Evolutionary conservation across 768 basidiomycete species (phyloP), one percentile per base, ranked within the genome.

Genomic region (Boletus bicolor): DNA sequence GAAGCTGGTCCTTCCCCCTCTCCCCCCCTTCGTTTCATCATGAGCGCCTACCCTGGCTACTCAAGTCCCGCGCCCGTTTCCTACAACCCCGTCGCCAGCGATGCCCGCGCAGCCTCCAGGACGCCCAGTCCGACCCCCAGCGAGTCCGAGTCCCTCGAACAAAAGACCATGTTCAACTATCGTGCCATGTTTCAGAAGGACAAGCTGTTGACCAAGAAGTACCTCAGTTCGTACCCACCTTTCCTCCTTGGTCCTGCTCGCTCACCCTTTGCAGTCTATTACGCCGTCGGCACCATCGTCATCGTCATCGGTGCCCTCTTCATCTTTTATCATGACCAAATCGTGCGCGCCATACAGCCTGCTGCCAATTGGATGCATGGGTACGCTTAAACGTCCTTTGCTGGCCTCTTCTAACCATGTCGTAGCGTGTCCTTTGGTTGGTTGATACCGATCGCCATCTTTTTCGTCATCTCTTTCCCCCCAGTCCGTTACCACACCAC

Each of bases 401-500:
- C 4, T 12, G 11, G 45, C 36, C 10, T 51, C 44, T 10, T 32
- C 34, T 37, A 0, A 52, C 49, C n/a, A 9, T 38, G 36, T 49
- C n/a, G 49, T 10, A 87, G 85, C 4, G 55, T 85, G 12, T 67
- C 73, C 28, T 76, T 72, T 51, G 91, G 89, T 34, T 92, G 84
- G 84, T 66, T 85, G 5, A 87, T 93, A 30, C 91, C 92, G 2
- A 89, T 94, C 51, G 90, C 71, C 42, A 76, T 93, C 50, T 76
- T 93, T 36, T 92, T 93, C 66, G 78, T 94, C 57, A 81, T 94
- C 30, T 92, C 91, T 0, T 93, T 94, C 67, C 92, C 92, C 54
- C 92, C 92, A 0, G 84, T 87, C 61, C 51, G 78, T 71, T 4
- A 4, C 32, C 41, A 48, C 41, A 24, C 43, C 53, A 43, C 56